phyloP scores from a whole-genome alignment of 208 protist species.

The Leishmania martiniquensis region DNA sequence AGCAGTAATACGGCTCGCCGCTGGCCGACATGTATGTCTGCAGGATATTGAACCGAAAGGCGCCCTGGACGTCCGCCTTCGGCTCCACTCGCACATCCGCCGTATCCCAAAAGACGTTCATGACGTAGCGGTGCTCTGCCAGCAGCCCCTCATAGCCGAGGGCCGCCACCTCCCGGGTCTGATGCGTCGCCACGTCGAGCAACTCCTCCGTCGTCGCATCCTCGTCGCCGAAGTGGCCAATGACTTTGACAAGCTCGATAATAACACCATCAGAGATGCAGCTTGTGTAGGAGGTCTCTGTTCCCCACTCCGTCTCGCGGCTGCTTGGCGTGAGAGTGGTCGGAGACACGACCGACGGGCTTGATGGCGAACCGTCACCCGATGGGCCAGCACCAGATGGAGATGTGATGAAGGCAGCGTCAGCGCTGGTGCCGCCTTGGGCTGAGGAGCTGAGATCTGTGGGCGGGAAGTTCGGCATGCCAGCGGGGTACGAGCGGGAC shows the following conservation, averaged over 20 bases:
- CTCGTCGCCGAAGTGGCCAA: conserved; percentile 81
- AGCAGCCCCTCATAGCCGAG: conserved; percentile 65
- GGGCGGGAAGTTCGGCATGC: conserved; percentile 10
- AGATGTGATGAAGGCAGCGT: conserved; percentile 21
- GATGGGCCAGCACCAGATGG: conserved; percentile 8
- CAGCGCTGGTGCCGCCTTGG: conserved; percentile 1
- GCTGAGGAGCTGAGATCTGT: conserved; percentile 11
- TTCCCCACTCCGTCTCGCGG: conserved; percentile 63
- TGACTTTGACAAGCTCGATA: conserved; percentile 82
- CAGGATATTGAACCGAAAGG: conserved; percentile 87
- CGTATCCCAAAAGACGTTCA: conserved; percentile 77
- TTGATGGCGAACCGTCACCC: conserved; percentile 13
- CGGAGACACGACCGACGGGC: conserved; percentile 12
- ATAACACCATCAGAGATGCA: conserved; percentile 66
- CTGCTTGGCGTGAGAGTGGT: conserved; percentile 55
- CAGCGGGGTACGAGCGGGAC: conserved; percentile 27
- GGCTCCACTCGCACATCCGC: conserved; percentile 69
- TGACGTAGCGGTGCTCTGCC: conserved; percentile 58
- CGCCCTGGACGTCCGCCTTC: conserved; percentile 62
- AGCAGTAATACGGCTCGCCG: conserved; percentile 45
- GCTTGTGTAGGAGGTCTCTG: conserved; percentile 81
- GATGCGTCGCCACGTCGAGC: conserved; percentile 67
- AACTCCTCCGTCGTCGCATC: conserved; percentile 84
- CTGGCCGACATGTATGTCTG: conserved; percentile 75
- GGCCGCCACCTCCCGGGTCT: conserved; percentile 55